Evolutionary conservation across 2,329 filamentous ascomycete genomes (phyloP).

Genomic region (Microdochium nivale): DNA sequence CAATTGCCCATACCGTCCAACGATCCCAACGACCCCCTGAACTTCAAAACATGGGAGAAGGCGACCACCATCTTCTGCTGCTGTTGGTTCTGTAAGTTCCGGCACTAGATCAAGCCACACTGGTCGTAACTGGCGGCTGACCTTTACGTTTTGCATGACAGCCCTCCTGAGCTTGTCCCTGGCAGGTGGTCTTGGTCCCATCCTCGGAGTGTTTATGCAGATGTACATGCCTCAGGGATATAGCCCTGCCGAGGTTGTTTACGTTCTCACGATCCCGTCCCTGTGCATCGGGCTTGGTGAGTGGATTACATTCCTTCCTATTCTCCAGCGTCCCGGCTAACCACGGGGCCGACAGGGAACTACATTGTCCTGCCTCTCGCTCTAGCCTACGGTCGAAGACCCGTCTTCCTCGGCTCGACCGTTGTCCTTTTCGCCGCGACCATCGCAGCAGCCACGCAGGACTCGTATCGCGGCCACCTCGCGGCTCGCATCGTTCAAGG

Average conservation of each 20-base stretch:
- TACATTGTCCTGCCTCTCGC: background rate
- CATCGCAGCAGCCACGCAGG: constrained; percentile 13
- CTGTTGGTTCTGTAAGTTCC: constrained; percentile 17
- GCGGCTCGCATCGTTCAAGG: constrained; percentile 18
- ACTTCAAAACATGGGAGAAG: constrained; percentile 14
- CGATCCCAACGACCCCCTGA: constrained; percentile 17
- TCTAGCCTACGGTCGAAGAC: background rate
- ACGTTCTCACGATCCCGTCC: constrained; percentile 26
- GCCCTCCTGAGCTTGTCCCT: constrained; percentile 30
- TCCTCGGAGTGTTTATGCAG: constrained; percentile 22
- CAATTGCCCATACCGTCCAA: constrained; percentile 9
- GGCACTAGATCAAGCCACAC: background rate
- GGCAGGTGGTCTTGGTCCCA: constrained; percentile 37
- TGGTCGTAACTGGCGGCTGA: background rate
- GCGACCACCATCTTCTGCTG: constrained; percentile 11
- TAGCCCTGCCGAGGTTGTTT: constrained; percentile 16
- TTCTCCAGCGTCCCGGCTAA: too few relatives aligned
- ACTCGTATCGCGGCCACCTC: constrained; percentile 13
- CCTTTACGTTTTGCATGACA: background rate
- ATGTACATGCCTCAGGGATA: constrained; percentile 18
- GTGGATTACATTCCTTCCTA: background rate
- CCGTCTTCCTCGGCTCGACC: constrained; percentile 18
- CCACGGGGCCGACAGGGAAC: background rate
- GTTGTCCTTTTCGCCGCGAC: constrained; percentile 15
- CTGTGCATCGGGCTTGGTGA: constrained; percentile 28